A percentile compares a stretch with the other conserved stretches of the same genome.
phyloP scores from a whole-genome alignment of 2,329 filamentous ascomycete genomes.

The Venturia aucupariae region DNA sequence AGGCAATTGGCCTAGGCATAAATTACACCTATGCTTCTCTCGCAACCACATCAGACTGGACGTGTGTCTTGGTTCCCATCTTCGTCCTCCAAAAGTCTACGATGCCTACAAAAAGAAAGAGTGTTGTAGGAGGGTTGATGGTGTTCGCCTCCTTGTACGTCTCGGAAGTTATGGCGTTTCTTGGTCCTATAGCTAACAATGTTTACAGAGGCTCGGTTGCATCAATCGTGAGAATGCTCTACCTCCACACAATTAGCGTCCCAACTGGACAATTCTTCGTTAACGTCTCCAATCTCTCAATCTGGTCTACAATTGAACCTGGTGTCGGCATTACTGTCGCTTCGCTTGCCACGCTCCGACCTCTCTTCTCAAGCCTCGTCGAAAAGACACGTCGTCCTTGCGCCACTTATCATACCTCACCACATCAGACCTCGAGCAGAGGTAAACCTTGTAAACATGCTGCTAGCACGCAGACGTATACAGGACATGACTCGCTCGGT shows the following conservation, averaged over 20 bases:
- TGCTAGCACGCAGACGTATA: not conserved
- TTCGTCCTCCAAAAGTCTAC: constrained; percentile 32
- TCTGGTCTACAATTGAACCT: constrained; percentile 13
- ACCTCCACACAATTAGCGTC: constrained; percentile 2
- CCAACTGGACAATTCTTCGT: constrained; percentile 5
- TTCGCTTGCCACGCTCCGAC: constrained; percentile 11
- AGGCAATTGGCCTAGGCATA: constrained; percentile 11
- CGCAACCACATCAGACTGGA: constrained; percentile 28
- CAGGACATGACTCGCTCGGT: not conserved
- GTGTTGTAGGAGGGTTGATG: constrained; percentile 32
- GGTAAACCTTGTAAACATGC: not conserved
- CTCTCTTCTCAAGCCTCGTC: not conserved
- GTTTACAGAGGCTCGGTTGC: constrained; percentile 9
- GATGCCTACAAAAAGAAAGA: constrained; percentile 33
- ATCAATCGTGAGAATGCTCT: constrained; percentile 13
- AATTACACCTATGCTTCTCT: constrained; percentile 21
- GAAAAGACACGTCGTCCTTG: not conserved
- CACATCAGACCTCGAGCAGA: not conserved
- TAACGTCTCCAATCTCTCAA: constrained; percentile 2
- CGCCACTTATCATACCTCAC: not conserved
- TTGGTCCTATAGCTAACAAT: not conserved
- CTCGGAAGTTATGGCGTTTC: not conserved
- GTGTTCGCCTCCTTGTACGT: constrained; percentile 28
- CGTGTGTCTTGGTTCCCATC: constrained; percentile 31
- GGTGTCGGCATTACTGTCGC: constrained; percentile 13